Conservation (phyloP, 192 early-diverging fungal genomes). For the Chytriomyces sp. region DNA sequence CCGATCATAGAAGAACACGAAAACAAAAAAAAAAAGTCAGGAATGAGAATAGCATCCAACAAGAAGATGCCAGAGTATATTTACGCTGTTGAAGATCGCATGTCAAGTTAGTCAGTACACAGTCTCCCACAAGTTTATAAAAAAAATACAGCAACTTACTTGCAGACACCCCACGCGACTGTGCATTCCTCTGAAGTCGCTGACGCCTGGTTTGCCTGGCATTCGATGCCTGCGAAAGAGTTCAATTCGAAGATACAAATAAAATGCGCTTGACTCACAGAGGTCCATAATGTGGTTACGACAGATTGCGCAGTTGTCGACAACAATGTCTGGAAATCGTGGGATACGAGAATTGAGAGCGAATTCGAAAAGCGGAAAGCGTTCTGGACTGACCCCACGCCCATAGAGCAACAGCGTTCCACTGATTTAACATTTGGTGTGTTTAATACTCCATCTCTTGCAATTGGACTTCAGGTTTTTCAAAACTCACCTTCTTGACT, state of each 20-base stretch:
- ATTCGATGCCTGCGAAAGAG: constrained; percentile 78
- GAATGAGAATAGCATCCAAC: not conserved
- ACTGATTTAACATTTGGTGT: constrained; percentile 55
- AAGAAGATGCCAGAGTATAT: not conserved
- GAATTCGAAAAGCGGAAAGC: not conserved
- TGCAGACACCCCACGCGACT: constrained; percentile 96
- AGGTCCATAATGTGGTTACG: constrained; percentile 99
- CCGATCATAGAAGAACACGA: no score
- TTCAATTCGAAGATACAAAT: not conserved
- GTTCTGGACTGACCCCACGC: constrained; percentile 78
- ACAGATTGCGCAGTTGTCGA: constrained; percentile 98
- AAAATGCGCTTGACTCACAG: constrained; percentile 61
- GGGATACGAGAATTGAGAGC: not conserved
- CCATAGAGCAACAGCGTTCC: constrained; percentile 99
- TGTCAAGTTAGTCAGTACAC: not conserved
- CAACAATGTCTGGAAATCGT: constrained; percentile 79
- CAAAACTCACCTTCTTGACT: constrained; percentile 83
- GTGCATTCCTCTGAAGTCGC: constrained; percentile 92
- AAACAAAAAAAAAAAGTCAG: not conserved
- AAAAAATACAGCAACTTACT: constrained; percentile 64
- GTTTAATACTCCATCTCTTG: not conserved
- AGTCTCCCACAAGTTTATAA: no score
- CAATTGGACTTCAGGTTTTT: no score
- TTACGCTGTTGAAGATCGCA: not conserved
- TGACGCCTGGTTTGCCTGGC: constrained; percentile 96